Evolutionary conservation across 78 protist species (phyloP), one percentile per base, ranked within the genome.

Genomic region (Speleostelium caveatum): DNA sequence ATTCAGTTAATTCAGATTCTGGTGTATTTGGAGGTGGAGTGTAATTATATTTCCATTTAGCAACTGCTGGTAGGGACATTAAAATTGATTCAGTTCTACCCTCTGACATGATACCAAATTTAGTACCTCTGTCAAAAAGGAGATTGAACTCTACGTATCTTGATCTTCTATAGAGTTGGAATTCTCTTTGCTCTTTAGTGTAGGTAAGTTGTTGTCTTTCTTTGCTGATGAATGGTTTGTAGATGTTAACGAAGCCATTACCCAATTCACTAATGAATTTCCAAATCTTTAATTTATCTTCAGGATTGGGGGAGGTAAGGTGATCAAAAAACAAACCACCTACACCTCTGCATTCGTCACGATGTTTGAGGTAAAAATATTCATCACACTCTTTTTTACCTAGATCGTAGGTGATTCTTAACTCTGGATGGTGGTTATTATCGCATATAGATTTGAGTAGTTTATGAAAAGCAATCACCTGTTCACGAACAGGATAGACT

Each of bases 101-200:
- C 60, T 68, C 87, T 1, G 87, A 75, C 39, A 79, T 75, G 51
- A 94, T 80, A 55, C 96, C 96, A 58, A 94, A 94, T 28, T 83
- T 86, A 28, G 96, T 94, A 38, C 93, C 96, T 53, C 96, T 41
- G 60, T 94, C 96, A 66, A 76, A 86, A 39, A 77, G 56, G 53
- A 94, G 85, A 38, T 94, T 94, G 79, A 94, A 94, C 26, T 94
- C 96, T 1, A 94, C 96, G 53, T 94, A 94, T 28, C 96, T 65
- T 30, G 78, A 66, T 24, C 96, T 59, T 58, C 96, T 75, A 51
- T 79, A 61, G 2, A 94, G 38, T 78, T 94, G 96, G 68, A 58
- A 94, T 26, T 88, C 86, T 41, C 96, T 68, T 58, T 67, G 67
- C 35, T 6, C 38, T 22, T 32, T 21, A 36, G 56, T 75, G 41